Base-by-base conservation (phyloP, 176 grass and related monocot species). In the Saccharum spontaneum region DNA sequence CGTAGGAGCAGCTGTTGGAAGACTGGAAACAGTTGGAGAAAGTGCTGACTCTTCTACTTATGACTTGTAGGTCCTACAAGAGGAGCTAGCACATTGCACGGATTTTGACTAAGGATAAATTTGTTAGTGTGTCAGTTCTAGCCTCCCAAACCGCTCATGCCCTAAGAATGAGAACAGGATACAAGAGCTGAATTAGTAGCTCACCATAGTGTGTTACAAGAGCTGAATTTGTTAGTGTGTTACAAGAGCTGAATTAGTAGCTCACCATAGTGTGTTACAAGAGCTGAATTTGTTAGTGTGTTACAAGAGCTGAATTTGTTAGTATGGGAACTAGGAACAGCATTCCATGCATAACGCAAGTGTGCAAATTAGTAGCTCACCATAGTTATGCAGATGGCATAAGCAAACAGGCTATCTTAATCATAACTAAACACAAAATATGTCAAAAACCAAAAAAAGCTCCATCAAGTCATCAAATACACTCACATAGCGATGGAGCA, bases 401-500 rank as follows among this genome's bases (percentile, higher is more conserved):
- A 55, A 22, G 8, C 10, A 16, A 71, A 45, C 18, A 66, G 33
- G 36, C 3, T 46, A 23, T 10, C 16, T 23, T 30, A 78, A 20
- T 15, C 30, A 75, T 36, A 52, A 69, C 17, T 13, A 59, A 75
- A 52, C 26, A 4, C 54, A 78, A 71, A 77, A 76, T 41, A 26
- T 69, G 37, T 6, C 10, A 62, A 22, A 16, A 67, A 71, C 16
- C 16, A 60, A 28, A 49, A 59, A 15, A 13, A 83, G 59, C 5
- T 7, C 20, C 15, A 79, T 43, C 6, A 60, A 76, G 14, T 36
- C 66, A 75, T 14, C 1, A 31, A 12, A 45, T 31, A 69, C 10
- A 91, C 94, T 94, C 75, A 97, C 94, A 45, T 97, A 92, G 71
- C 91, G 85, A 85, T 94, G 69, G 67, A 94, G 90, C 91, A 92